Evolutionary conservation across 2,329 filamentous ascomycete genomes (phyloP).

Genomic region (Samsoniella hepiali): DNA sequence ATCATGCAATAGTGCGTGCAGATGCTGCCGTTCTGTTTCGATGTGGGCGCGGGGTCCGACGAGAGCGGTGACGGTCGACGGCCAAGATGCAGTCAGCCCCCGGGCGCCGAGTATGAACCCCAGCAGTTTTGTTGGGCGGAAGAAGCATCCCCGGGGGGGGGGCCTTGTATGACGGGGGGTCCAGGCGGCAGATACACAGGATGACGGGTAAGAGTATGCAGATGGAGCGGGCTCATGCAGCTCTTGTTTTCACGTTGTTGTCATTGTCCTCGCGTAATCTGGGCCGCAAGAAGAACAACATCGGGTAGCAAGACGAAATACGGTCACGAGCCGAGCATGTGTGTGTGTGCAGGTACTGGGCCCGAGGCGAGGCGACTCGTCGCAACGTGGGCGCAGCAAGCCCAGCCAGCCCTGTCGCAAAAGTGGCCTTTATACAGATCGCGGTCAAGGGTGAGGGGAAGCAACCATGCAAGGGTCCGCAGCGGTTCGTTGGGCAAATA

Average conservation of each 20-base stretch:
- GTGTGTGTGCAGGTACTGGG: neutral
- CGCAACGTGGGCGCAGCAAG: neutral
- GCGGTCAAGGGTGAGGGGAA: constrained; percentile 7
- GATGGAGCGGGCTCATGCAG: neutral
- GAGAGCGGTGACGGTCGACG: constrained; percentile 7
- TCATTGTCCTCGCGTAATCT: neutral
- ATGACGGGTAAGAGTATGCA: too few species aligned
- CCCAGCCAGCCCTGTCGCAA: constrained; percentile 11
- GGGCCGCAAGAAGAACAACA: neutral
- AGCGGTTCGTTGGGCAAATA: neutral
- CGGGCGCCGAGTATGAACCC: neutral
- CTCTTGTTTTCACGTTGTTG: neutral
- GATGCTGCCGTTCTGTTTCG: neutral
- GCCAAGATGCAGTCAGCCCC: neutral
- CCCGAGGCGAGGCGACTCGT: neutral
- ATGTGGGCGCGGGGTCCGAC: neutral
- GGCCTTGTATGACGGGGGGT: neutral
- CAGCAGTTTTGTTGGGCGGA: neutral
- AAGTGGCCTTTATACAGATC: constrained; percentile 11
- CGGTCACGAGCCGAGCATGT: neutral
- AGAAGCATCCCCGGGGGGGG: neutral
- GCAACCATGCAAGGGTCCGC: constrained; percentile 11
- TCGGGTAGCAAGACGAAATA: constrained; percentile 1
- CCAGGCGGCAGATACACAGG: neutral
- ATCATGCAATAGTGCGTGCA: constrained; percentile 9